Evolutionary conservation across 805 yeast species (phyloP).

Genomic region (Cyberlindnera amylophila): DNA sequence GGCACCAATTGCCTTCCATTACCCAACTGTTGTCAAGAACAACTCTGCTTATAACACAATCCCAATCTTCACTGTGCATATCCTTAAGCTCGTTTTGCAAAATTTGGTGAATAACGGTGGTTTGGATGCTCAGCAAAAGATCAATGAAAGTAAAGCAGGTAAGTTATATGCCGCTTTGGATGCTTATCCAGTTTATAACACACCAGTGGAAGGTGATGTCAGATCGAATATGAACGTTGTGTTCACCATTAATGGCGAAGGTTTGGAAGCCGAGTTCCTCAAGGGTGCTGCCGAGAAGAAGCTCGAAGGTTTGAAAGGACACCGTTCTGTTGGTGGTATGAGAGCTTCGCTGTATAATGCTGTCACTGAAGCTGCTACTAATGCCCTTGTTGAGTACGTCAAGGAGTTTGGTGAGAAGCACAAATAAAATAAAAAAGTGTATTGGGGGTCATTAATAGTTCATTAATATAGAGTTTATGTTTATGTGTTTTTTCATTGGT

Average conservation of each 20-base stretch:
- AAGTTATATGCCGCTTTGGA: conserved; percentile 65
- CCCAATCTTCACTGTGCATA: conserved; percentile 88
- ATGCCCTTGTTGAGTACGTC: conserved; percentile 11
- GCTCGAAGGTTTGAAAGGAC: conserved; percentile 86
- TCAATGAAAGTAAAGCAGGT: conserved; percentile 59
- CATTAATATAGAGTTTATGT: not conserved
- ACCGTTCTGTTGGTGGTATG: conserved; percentile 95
- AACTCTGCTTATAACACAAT: conserved; percentile 95
- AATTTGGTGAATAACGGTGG: conserved; percentile 71
- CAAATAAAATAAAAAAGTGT: too few species aligned
- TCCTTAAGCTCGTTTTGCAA: conserved; percentile 73
- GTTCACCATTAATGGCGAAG: conserved; percentile 67
- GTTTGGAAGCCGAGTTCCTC: conserved; percentile 65
- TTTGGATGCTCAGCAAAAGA: conserved; percentile 51
- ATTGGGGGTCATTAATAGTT: too few species aligned
- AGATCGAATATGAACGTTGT: conserved; percentile 94
- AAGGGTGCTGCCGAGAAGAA: conserved; percentile 56
- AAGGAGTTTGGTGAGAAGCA: conserved; percentile 34
- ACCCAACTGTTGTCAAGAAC: conserved; percentile 79
- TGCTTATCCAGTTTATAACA: conserved; percentile 58
- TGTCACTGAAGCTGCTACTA: conserved; percentile 38
- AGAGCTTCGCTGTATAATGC: conserved; percentile 94
- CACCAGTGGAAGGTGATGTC: conserved; percentile 58
- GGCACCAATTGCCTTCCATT: conserved; percentile 85
- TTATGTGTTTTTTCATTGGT: conserved; percentile 2